Percentiles rank a stretch among this genome's conserved stretches.
phyloP scores from a whole-genome alignment of 164 flowering plant species.

The Protea cynaroides region DNA sequence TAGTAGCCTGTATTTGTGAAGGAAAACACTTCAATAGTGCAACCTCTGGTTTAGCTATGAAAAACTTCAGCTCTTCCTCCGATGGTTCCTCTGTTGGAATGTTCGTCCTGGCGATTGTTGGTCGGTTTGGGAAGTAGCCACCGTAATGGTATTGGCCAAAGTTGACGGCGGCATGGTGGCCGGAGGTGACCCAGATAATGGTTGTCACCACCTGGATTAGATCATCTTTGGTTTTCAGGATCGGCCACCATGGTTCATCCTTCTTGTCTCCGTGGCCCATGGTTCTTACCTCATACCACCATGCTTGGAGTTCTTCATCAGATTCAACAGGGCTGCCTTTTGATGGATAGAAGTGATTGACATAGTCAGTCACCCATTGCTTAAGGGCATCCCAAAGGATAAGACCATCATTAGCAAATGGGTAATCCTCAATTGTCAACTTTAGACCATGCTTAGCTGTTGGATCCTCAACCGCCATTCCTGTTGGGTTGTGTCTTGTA shows the following conservation, averaged over 20 bases:
- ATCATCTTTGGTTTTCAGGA: slow-evolving; percentile 21
- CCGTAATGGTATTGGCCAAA: slow-evolving; percentile 31
- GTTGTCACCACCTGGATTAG: slow-evolving; percentile 21
- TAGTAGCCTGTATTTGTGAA: slow-evolving; percentile 26
- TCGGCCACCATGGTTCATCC: slow-evolving; percentile 39
- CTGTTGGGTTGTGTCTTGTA: too few relatives aligned
- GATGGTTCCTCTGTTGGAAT: slow-evolving; percentile 21
- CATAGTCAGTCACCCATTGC: slow-evolving; percentile 27
- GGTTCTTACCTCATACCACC: slow-evolving; percentile 29
- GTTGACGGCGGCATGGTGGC: slow-evolving; percentile 37
- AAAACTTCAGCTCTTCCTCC: slow-evolving; percentile 6
- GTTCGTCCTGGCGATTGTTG: slow-evolving; percentile 19
- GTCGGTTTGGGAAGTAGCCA: slow-evolving; percentile 37
- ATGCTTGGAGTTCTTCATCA: slow-evolving; percentile 29
- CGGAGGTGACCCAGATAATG: slow-evolving; percentile 32
- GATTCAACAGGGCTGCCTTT: slow-evolving; percentile 4
- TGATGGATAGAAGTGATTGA: slow-evolving; percentile 25
- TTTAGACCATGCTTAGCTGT: slow-evolving; percentile 24
- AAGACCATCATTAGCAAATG: slow-evolving; percentile 34
- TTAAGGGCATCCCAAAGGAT: slow-evolving; percentile 19
- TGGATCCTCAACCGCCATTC: slow-evolving; percentile 30
- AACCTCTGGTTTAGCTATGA: slow-evolving; percentile 18
- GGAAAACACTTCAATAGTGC: slow-evolving; percentile 20
- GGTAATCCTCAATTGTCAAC: slow-evolving; percentile 30
- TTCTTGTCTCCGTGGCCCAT: slow-evolving; percentile 33